Base-by-base conservation (phyloP, 2,329 filamentous ascomycete species). In the Aspergillus ibericus region DNA sequence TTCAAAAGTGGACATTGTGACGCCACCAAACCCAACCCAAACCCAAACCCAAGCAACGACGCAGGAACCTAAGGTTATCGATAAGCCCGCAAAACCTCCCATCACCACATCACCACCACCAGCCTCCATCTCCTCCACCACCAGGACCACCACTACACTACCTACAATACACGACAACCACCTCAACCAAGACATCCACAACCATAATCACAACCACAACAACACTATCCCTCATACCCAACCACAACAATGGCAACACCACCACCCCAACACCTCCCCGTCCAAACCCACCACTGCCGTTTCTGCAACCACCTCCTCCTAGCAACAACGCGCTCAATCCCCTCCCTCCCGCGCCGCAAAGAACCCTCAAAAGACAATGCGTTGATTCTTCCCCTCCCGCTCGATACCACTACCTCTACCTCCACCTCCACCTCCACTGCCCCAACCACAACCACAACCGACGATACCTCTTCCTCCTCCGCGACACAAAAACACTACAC, bases 261-360 rank as follows among this genome's bases (percentile, higher is more conserved):
- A 58, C 56, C 44, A 22, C 22, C 46, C 18, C 20, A 6, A 29
- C 53, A 56, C 38, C 68, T 74, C 53, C 71, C 68, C 63, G 66
- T 83, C 51, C 80, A 78, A 66, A 81, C 83, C 16, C 84, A 85
- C 71, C 85, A 82, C 70, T 90, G 88, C 79, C 72, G 73, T 47
- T 81, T 87, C 70, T 90, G 88, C 80, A 85, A 80, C 47, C 82
- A 87, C 65, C 82, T 89, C 62, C 76, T 89, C 55, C 80, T 90
- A 62, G 82, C 85, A 20, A 86, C 80, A 46, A 84, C 83, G 0
- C 81, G 83, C 36, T 70, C 78, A 2, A 75, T 89, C 48, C 61
- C 75, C 27, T 63, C 73, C 0, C 79, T 88, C 10, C 85, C 85
- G 1, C 79, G 75, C 7, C 83, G 87, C 48, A 70, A 76, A 59